Evolutionary conservation across 2,329 filamentous ascomycete genomes (phyloP), one percentile per base, ranked within the genome.

Genomic region (Neobulgaria alba): DNA sequence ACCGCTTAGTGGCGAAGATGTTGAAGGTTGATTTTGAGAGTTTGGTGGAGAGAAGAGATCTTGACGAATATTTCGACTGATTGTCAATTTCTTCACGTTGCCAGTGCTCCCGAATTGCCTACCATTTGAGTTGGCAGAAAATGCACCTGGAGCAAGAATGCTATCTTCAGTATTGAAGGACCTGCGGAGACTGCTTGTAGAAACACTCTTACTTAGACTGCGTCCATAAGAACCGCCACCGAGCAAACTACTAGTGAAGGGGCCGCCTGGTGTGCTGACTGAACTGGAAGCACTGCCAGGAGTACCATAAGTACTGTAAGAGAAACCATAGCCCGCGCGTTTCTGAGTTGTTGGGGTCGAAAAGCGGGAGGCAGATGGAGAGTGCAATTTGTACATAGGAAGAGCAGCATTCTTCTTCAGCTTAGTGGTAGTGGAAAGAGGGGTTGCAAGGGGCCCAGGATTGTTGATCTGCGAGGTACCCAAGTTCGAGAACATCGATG

Each of bases 401-500:
- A 95, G 65, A 32, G 90, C 84, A 8, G 85, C 82, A 49, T 76
- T 79, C 59, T 87, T 84, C 62, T 85, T 85, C 42, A 81, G 72
- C 65, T 35, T 39, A 20, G 43, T 30, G 29, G 36, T 75, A 49
- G 79, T 82, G 7, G 81, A 83, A 10, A 96, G 71, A 0, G 93
- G 92, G 0, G 90, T 96, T 7, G 90, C 92, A 49, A 98, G 72
- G 3, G 93, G 92, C 2, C 92, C 92, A 3, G 88, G 85, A 55
- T 88, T 88, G 61, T 62, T 72, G 39, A 68, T 66, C 66, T 64
- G 33, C 64, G 57, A 79, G 58, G 59, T 72, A 51, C 71, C 71
- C 12, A 95, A 67, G 39, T 80, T 82, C 21, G 80, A 77, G 62
- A 96, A 96, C 15, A 98, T 73, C 1, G 87, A 86, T 33, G 85